Evolutionary conservation across 208 protist species (phyloP).

Genomic region (Acanthamoeba divionensis): DNA sequence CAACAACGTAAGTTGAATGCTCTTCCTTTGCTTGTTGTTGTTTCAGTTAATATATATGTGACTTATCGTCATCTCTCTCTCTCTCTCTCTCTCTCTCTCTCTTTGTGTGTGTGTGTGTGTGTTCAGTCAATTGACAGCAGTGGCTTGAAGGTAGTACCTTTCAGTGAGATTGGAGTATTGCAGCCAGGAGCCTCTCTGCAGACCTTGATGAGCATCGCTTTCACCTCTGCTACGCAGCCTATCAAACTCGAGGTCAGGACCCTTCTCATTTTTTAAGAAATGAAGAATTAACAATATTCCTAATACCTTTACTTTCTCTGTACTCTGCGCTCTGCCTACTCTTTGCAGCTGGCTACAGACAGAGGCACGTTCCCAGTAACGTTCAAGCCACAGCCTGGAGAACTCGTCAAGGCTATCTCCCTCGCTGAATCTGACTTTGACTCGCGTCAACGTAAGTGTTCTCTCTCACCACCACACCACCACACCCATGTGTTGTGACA

Average conservation of each 20-base stretch:
- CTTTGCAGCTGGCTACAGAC: neutral
- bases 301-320: too few relatives aligned
- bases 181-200: neutral
- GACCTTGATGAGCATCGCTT: neutral
- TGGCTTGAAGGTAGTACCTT: neutral
- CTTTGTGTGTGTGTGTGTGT: too few relatives aligned
- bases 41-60: neutral
- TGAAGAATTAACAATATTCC: neutral
- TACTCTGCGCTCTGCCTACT: too few relatives aligned
- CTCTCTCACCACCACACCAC: neutral
- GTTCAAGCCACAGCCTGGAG: neutral
- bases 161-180: neutral
- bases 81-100: neutral
- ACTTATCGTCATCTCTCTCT: too few relatives aligned
- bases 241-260: neutral
- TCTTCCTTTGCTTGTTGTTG: neutral
- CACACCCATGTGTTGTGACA: neutral
- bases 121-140: neutral
- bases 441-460: neutral
- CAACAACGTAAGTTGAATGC: neutral
- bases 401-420: neutral
- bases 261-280: neutral
- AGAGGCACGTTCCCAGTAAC: constrained; percentile 2
- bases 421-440: constrained; percentile 13
- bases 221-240: neutral